Percentiles rank a stretch among this genome's conserved stretches.
Conservation (phyloP, 768 basidiomycete genomes). For the Xanthoconium stramineum region DNA sequence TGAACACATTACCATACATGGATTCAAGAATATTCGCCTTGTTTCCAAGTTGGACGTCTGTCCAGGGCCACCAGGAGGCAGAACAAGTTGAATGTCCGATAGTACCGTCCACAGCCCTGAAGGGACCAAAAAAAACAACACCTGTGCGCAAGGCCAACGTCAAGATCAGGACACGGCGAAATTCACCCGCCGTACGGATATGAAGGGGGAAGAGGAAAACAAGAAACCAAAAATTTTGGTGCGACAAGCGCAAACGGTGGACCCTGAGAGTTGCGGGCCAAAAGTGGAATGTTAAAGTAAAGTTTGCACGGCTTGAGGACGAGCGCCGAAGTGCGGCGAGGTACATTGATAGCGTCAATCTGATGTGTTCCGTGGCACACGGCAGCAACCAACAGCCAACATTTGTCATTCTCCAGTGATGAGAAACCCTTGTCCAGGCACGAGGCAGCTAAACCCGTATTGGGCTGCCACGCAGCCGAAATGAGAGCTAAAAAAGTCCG, state of each 20-base stretch:
- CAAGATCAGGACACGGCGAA: constrained; percentile 5
- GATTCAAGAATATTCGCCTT: not conserved
- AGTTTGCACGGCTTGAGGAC: not conserved
- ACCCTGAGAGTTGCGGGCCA: not conserved
- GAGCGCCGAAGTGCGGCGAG: not conserved
- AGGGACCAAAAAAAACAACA: not conserved
- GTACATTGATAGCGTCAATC: constrained; percentile 4
- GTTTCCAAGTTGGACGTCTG: not conserved
- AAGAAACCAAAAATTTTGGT: not conserved
- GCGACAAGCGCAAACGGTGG: not conserved
- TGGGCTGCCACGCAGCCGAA: not conserved
- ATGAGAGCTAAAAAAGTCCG: not conserved
- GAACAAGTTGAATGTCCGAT: constrained; percentile 1
- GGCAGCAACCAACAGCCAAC: not conserved
- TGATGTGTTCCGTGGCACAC: constrained; percentile 8
- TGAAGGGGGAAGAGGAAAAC: not conserved
- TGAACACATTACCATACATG: not conserved
- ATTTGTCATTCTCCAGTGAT: not conserved
- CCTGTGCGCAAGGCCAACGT: constrained; percentile 6
- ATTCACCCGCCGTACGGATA: constrained; percentile 5
- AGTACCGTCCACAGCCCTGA: constrained; percentile 2
- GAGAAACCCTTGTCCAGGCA: constrained; percentile 15
- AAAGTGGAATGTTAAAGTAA: not conserved
- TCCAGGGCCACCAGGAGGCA: not conserved
- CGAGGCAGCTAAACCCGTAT: constrained; percentile 7